Base-by-base conservation (phyloP, 1,139 yeast genomes). In the Neolecta irregularis region DNA sequence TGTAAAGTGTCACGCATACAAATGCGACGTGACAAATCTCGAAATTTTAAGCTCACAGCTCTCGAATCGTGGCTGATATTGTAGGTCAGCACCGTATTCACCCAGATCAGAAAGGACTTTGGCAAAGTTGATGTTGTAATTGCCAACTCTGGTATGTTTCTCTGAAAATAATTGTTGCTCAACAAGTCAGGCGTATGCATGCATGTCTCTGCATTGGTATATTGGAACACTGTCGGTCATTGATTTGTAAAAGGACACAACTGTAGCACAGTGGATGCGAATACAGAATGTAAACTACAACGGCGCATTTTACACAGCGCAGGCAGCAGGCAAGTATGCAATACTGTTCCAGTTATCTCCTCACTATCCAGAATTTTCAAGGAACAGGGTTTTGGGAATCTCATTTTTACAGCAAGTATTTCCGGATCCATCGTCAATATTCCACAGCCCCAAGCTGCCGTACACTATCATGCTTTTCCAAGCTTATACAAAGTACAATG, bases 101-200 rank as follows among this genome's bases (percentile, higher is more conserved):
- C 55, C 24, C 68, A 69, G 50, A 76, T 74, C 43, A 72, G 65
- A 47, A 48, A 61, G 46, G 93, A 80, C 51, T 81, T 83, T 53
- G 74, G 74, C 37, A 70, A 72, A 42, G 74, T 81, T 47, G 94
- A 81, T 52, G 65, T 77, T 21, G 75, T 80, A 52, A 92, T 81
- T 20, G 91, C 93, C 50, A 81, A 81, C 55, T 94, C 94, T 17
- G 94, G 94, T 43, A 71, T 79, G 30, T 79, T n/a, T n/a, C n/a
- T n/a, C n/a, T n/a, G n/a, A n/a, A n/a, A n/a, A n/a, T n/a, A n/a
- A n/a, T n/a, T n/a, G n/a, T n/a, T n/a, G n/a, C n/a, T n/a, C n/a
- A n/a, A n/a, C n/a, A n/a, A n/a, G n/a, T n/a, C n/a, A n/a, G n/a
- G n/a, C n/a, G n/a, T n/a, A n/a, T n/a, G n/a, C n/a, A n/a, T n/a